Evolutionary conservation across 163 green algal genomes (phyloP), one percentile per base, ranked within the genome.

Genomic region (Scenedesmus sp.): DNA sequence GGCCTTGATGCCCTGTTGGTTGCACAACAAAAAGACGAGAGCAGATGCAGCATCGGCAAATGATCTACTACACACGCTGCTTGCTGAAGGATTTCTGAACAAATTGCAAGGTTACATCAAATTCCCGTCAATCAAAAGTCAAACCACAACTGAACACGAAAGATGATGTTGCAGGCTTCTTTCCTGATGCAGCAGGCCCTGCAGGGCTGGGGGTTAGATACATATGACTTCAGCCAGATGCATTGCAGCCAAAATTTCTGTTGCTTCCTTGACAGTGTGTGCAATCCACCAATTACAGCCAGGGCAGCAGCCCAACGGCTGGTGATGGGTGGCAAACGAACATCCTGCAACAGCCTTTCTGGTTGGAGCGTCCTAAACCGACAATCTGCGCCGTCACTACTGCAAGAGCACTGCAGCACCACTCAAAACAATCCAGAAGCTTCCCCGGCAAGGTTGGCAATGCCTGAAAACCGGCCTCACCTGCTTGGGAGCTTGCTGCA

Each of bases 321-420:
- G 37, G 1, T 22, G 6, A 76, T 35, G 24, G 24, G 22, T 35
- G 22, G 10, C 33, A 24, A n/a, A 26, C 24, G 16, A 2, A 6
- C 59, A 35, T 13, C 12, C 59, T 72, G 59, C 65, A 76, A 76
- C 65, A 76, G 65, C 59, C 59, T 72, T 16, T 98, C 94, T 40
- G 24, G 59, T 76, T 40, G 65, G 30, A 18, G 65, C 1, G 15
- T 76, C 9, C 30, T 18, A 76, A 76, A 76, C 65, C 65, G 65
- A 37, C 65, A 2, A 76, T 40, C 30, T 40, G 65, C 65, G 30
- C 30, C 65, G 30, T 40, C 30, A 37, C 30, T 40, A 30, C 65
- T 76, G 9, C 16, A 1, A 76, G 30, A 18, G 24, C 59, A 33
- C 22, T 72, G 22, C 59, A 72, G 22, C 59, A 33, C 59, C 59